A percentile compares a stretch with the other conserved stretches of the same genome.
Evolutionary conservation across 805 yeast species (phyloP).

Genomic region (Ogataea salicorniae): DNA sequence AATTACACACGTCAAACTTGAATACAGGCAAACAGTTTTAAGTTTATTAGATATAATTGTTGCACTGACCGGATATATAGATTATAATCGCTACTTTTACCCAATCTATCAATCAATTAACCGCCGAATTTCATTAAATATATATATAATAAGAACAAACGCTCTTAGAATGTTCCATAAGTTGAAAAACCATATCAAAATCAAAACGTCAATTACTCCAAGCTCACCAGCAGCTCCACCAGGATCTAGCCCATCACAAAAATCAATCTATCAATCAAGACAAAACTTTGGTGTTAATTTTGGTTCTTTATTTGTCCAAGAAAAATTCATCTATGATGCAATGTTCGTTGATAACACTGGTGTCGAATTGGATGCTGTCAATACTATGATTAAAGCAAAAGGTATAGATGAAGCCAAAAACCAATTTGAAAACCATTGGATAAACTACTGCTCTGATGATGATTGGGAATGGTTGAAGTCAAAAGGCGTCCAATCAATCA

Average conservation of each 20-base stretch:
- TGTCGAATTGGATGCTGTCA: slow-evolving; percentile 72
- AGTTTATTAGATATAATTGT: too few relatives aligned
- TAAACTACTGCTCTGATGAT: slow-evolving; percentile 48
- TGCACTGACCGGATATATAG: too few relatives aligned
- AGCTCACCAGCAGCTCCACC: slow-evolving; percentile 30
- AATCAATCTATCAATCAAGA: slow-evolving; percentile 53
- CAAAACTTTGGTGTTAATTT: slow-evolving; percentile 79
- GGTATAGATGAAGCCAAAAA: slow-evolving; percentile 52
- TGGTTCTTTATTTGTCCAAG: slow-evolving; percentile 76
- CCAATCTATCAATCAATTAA: too few relatives aligned
- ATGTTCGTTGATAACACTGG: slow-evolving; percentile 55
- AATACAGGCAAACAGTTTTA: too few relatives aligned
- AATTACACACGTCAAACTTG: too few relatives aligned
- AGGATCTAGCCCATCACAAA: slow-evolving; percentile 33
- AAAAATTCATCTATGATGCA: slow-evolving; percentile 68
- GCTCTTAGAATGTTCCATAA: slow-evolving; percentile 11
- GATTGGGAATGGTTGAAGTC: slow-evolving; percentile 77
- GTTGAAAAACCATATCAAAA: slow-evolving; percentile 8
- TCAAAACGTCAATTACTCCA: not conserved
- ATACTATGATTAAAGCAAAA: slow-evolving; percentile 37
- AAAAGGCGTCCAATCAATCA: slow-evolving; percentile 68
- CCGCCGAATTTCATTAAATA: too few relatives aligned
- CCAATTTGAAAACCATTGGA: slow-evolving; percentile 63
- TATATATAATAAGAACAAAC: too few relatives aligned
- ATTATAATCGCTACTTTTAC: too few relatives aligned